phyloP scores from a whole-genome alignment of 192 early-diverging fungal genomes.

The Neocallimastix lanati region DNA sequence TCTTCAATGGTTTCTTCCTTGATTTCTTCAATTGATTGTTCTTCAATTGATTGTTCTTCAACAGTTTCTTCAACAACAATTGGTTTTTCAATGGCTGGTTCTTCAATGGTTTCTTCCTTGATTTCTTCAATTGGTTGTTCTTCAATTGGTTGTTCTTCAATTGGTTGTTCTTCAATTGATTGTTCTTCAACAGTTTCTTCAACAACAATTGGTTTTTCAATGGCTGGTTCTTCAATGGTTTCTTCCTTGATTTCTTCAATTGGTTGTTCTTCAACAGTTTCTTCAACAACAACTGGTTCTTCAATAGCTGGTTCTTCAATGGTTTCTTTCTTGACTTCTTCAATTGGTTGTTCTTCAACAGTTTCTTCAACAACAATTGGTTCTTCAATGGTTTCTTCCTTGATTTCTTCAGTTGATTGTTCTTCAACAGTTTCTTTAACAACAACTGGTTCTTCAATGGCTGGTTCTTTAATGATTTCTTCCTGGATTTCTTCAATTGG shows the following conservation, averaged over 20 bases:
- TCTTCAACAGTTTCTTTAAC: neutral
- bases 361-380: neutral
- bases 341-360: neutral
- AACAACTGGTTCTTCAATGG: too few species aligned
- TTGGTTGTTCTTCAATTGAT: neutral
- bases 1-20: neutral
- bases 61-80: too few species aligned
- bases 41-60: too few species aligned
- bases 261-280: neutral
- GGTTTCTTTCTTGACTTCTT: too few species aligned
- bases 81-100: neutral
- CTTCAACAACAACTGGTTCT: neutral
- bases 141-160: too few species aligned
- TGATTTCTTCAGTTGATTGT: too few species aligned
- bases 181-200: too few species aligned
- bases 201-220: neutral
- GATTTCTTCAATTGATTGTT: neutral
- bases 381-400: too few species aligned
- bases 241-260: neutral
- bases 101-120: neutral
- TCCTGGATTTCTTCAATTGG: neutral
- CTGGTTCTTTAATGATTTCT: too few species aligned
- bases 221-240: neutral
- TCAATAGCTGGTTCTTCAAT: neutral
- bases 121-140: too few species aligned